phyloP scores from a whole-genome alignment of 2,329 filamentous ascomycete genomes.

The Malbranchea zuffiana region DNA sequence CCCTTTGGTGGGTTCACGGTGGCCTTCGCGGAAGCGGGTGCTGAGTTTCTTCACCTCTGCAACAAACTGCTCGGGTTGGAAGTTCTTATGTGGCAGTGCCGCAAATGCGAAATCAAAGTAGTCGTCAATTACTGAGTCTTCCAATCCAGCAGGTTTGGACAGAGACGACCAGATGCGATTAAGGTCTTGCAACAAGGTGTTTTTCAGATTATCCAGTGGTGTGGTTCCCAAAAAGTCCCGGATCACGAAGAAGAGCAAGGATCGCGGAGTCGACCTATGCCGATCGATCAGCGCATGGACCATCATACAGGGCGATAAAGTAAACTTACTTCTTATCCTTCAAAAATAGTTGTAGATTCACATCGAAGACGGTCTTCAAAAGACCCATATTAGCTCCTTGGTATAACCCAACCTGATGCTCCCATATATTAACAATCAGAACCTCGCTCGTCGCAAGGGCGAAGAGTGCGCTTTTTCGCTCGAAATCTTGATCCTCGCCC shows the following conservation, averaged over 20 bases:
- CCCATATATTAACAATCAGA: constrained; percentile 97
- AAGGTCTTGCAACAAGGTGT: constrained; percentile 81
- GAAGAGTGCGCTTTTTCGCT: constrained; percentile 95
- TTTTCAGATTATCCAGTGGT: constrained; percentile 77
- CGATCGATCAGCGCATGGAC: constrained; percentile 1
- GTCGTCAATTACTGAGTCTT: constrained; percentile 81
- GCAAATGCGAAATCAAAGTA: constrained; percentile 99
- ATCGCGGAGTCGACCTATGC: constrained; percentile 67
- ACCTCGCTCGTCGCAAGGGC: constrained; percentile 96
- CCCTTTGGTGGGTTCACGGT: constrained; percentile 54
- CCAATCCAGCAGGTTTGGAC: constrained; percentile 79
- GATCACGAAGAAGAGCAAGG: constrained; percentile 95
- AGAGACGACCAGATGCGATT: constrained; percentile 86
- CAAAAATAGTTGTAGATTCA: constrained; percentile 91
- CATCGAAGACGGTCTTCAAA: constrained; percentile 97
- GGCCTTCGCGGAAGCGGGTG: constrained; percentile 69
- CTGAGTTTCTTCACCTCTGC: constrained; percentile 70
- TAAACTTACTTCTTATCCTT: constrained; percentile 76
- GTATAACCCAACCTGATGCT: constrained; percentile 95
- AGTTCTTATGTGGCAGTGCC: constrained; percentile 88
- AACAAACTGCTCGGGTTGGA: constrained; percentile 85
- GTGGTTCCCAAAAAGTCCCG: constrained; percentile 92
- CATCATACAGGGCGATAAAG: constrained; percentile 1
- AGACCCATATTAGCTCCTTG: constrained; percentile 98
- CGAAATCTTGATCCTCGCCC: constrained; percentile 97